Evolutionary conservation across 2,329 filamentous ascomycete species (phyloP).

Genomic region (Phyllosticta capitalensis): DNA sequence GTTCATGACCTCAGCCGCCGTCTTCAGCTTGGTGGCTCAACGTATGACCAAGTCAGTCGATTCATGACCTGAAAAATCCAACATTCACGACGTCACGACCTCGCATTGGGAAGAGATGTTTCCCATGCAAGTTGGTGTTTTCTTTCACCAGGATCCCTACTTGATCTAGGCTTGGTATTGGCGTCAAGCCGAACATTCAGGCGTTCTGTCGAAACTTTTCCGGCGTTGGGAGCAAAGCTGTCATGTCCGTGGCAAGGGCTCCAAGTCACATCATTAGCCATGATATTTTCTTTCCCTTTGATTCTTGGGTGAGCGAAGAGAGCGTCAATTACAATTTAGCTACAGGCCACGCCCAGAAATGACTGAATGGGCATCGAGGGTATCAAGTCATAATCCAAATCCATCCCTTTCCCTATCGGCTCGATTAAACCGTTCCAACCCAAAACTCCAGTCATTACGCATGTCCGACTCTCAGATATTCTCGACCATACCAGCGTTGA

Average conservation of each 20-base stretch:
- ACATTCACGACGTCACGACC: neutral
- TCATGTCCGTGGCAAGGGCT: neutral
- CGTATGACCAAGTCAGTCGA: slow-evolving; percentile 47
- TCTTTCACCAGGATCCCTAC: neutral
- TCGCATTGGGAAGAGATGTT: neutral
- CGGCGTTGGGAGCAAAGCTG: neutral
- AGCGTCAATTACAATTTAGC: neutral
- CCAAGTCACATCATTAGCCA: neutral
- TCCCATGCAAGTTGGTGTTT: neutral
- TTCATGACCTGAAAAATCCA: neutral
- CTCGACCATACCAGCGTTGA: slow-evolving; percentile 76
- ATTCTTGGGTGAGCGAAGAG: neutral
- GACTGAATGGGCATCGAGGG: neutral
- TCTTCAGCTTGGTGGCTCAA: slow-evolving; percentile 89
- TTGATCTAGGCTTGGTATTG: no score
- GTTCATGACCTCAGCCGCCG: slow-evolving; percentile 91
- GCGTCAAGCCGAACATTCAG: no score
- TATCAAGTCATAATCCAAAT: neutral
- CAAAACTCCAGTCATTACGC: neutral
- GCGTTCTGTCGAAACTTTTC: no score
- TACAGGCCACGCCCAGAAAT: neutral
- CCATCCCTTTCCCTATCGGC: neutral
- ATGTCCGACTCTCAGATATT: slow-evolving; percentile 57
- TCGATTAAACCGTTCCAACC: neutral
- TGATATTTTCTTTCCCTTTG: neutral